These are phyloP conservation scores for Lotus japonicus DNA, from an alignment of 306 rosid genomes.

Conservation along the genomic window DNA sequence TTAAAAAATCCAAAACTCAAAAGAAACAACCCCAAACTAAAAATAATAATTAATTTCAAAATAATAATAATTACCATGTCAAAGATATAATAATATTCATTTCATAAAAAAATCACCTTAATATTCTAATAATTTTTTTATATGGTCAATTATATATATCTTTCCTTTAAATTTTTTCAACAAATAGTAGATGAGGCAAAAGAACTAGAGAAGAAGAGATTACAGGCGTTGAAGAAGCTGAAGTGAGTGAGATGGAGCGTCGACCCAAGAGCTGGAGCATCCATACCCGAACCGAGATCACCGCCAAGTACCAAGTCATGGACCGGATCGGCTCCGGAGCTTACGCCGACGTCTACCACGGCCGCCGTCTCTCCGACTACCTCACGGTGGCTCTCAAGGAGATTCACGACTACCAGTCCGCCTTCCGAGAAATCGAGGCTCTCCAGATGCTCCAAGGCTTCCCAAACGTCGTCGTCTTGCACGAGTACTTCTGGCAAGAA, in stretches of 20 bases:
- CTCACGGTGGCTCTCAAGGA: conserved; percentile 86
- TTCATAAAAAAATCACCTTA: too few relatives aligned
- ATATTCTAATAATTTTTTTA: too few relatives aligned
- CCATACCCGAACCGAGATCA: conserved; percentile 80
- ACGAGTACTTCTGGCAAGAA: conserved; percentile 89
- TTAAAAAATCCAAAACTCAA: too few relatives aligned
- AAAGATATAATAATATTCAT: too few relatives aligned
- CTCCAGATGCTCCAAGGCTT: conserved; percentile 56
- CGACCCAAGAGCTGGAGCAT: conserved; percentile 94
- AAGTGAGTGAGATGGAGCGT: conserved; percentile 34
- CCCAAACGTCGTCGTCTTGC: conserved; percentile 67
- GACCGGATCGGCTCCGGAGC: conserved; percentile 97
- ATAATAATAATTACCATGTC: too few relatives aligned
- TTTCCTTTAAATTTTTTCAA: too few relatives aligned
- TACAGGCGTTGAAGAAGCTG: too few relatives aligned
- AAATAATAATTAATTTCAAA: too few relatives aligned
- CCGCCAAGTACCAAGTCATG: conserved; percentile 65
- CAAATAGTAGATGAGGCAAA: background rate
- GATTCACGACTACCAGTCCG: conserved; percentile 91
- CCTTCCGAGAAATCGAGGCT: conserved; percentile 84
- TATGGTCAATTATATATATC: too few relatives aligned
- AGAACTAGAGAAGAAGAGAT: background rate
- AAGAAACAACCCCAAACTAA: too few relatives aligned
- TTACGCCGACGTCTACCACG: conserved; percentile 91
- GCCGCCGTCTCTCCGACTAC: conserved; percentile 66